Percentiles rank a stretch among this genome's conserved stretches.
These are phyloP conservation scores for Mycena galericulata DNA, from an alignment of 768 basidiomycete genomes.

Conservation along the genomic window DNA sequence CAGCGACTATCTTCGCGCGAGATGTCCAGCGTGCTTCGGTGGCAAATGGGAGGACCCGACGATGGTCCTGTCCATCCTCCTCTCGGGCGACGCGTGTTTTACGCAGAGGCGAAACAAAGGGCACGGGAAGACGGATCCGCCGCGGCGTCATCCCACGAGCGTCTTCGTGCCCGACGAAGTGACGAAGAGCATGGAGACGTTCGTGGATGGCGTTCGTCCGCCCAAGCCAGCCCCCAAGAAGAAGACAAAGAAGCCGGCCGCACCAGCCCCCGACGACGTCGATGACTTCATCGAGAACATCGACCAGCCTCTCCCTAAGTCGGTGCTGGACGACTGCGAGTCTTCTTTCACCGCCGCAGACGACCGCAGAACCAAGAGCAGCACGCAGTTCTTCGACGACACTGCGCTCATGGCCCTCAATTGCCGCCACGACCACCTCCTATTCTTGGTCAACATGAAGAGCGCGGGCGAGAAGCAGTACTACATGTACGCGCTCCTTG, in stretches of 20 bases:
- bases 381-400: slow-evolving; percentile 44
- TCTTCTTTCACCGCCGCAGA: slow-evolving; percentile 49
- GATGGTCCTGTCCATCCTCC: neutral
- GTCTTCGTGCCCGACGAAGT: slow-evolving; percentile 39
- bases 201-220: slow-evolving; percentile 30
- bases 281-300: slow-evolving; percentile 34
- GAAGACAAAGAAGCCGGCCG: neutral
- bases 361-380: slow-evolving; percentile 40
- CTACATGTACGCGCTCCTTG: slow-evolving; percentile 35
- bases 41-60: slow-evolving; percentile 17
- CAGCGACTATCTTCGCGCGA: slow-evolving; percentile 35
- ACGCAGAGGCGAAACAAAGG: slow-evolving; percentile 43
- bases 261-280: neutral
- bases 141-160: slow-evolving; percentile 34
- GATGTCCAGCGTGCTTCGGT: slow-evolving; percentile 36
- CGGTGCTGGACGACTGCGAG: no score
- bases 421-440: slow-evolving; percentile 49
- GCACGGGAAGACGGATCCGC: slow-evolving; percentile 30
- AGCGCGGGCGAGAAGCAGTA: slow-evolving; percentile 47
- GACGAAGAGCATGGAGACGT: slow-evolving; percentile 34
- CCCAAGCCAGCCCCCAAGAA: neutral
- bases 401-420: slow-evolving; percentile 52
- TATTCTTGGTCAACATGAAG: slow-evolving; percentile 51
- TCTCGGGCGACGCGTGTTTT: slow-evolving; percentile 35
- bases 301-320: slow-evolving; percentile 41